Evolutionary conservation across 106 monocot genomes (phyloP), one percentile per base, ranked within the genome.

Genomic region (Allium fistulosum): DNA sequence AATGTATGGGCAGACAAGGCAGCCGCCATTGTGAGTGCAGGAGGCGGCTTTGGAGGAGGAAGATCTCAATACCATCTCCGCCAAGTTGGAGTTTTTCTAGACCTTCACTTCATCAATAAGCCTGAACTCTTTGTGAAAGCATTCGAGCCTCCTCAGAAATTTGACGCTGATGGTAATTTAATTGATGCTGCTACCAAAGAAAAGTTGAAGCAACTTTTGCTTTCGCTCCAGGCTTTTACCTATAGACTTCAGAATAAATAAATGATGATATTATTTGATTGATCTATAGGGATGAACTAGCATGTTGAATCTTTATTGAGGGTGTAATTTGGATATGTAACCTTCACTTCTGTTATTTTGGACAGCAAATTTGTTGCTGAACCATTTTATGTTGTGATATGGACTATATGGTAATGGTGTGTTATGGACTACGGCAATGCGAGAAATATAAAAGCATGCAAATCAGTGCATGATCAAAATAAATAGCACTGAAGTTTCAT

Each of bases 101-200:
- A 87, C 62, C 83, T 87, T 51, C 83, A 84, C 65, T 87, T 87
- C 78, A 87, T 87, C 69, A 87, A 87, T 66, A 87, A 83, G 59
- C 87, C 87, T 10, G 87, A 87, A 49, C 51, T 87, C 2, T 80
- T 78, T 26, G 63, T 87, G 27, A 48, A 27, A 17, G 83, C 66
- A 18, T 71, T 61, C 58, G 46, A 61, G 27, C 80, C 75, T 49
- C 83, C 87, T 0, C 22, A 56, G 59, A 87, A 83, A 22, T 83
- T 87, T 13, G 78, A 87, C 22, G 26, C 61, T 7, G 71, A 83
- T 10, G 87, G 87, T 1, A 77, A 87, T 62, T 17, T 87, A 75
- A 67, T 83, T 28, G 83, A 83, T 74, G 48, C 55, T 7, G 78
- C 66, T 1, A 75, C 61, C 6, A 87, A 62, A 66, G 83, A 80